phyloP scores from a whole-genome alignment of 1,284 basidiomycete genomes.

The Hortiboletus rubellus region DNA sequence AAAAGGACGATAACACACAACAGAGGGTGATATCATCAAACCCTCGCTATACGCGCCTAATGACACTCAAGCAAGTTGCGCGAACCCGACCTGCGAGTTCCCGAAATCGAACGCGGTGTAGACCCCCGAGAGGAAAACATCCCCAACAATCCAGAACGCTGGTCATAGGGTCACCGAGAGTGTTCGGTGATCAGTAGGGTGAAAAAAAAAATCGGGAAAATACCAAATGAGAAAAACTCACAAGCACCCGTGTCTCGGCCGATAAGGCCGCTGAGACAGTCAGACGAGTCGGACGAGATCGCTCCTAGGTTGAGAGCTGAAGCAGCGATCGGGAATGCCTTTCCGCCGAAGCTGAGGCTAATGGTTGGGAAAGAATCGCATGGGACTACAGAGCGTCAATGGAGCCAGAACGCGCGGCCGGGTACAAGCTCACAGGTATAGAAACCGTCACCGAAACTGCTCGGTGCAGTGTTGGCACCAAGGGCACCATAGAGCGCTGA shows the following conservation, averaged over 20 bases:
- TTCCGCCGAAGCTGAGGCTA: conserved; percentile 10
- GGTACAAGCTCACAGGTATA: conserved; percentile 12
- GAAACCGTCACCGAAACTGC: neutral
- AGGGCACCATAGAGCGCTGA: conserved; percentile 5
- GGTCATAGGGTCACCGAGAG: neutral
- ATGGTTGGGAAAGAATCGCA: conserved; percentile 17
- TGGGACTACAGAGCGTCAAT: conserved; percentile 8
- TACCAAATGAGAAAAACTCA: neutral
- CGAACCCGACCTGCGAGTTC: conserved; percentile 17
- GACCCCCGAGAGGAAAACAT: conserved; percentile 17
- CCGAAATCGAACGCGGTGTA: conserved; percentile 21
- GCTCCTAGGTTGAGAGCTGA: conserved; percentile 15
- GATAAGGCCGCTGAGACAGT: conserved; percentile 16
- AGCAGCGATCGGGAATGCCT: conserved; percentile 5
- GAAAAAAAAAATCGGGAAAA: neutral
- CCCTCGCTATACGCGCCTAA: neutral
- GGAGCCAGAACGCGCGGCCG: neutral
- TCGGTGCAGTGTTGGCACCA: conserved; percentile 6
- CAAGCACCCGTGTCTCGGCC: neutral
- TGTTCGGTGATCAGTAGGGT: neutral
- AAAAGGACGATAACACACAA: no score
- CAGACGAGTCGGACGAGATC: conserved; percentile 4
- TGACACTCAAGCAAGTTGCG: conserved; percentile 11
- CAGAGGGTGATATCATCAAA: no score
- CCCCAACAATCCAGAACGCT: conserved; percentile 21